These are phyloP conservation scores for Ustilaginoidea virens DNA, from an alignment of 2,329 filamentous ascomycete species.

Conservation along the genomic window DNA sequence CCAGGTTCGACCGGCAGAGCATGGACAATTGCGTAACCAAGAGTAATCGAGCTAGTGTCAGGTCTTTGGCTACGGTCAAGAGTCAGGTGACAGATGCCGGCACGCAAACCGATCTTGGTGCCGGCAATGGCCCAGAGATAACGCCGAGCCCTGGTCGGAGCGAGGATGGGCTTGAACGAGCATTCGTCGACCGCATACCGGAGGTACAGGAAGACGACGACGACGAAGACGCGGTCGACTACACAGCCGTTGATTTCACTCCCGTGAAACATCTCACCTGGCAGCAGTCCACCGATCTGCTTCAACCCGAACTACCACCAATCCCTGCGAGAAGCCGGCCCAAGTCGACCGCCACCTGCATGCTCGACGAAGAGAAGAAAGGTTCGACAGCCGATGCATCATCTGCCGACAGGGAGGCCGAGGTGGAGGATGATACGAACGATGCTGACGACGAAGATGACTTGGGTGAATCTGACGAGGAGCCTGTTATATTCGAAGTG, in stretches of 20 bases:
- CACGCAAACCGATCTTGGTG: constrained; percentile 39
- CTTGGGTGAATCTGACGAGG: constrained; percentile 34
- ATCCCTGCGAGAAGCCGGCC: constrained; percentile 6
- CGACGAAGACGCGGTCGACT: constrained; percentile 40
- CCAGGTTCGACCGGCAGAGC: constrained; percentile 48
- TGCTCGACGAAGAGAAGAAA: constrained; percentile 9
- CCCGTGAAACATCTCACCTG: constrained; percentile 30
- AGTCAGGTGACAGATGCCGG: constrained; percentile 56
- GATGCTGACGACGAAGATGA: constrained; percentile 27
- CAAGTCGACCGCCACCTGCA: not conserved
- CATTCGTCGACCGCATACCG: constrained; percentile 24
- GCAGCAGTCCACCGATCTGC: constrained; percentile 17
- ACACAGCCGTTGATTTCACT: constrained; percentile 41
- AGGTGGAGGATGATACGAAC: constrained; percentile 11
- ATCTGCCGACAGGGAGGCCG: constrained; percentile 9
- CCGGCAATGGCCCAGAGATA: constrained; percentile 35
- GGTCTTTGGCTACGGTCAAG: constrained; percentile 53
- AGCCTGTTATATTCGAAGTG: constrained; percentile 55
- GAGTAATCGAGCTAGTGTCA: constrained; percentile 60
- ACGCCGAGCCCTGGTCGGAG: constrained; percentile 38
- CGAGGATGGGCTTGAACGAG: constrained; percentile 31
- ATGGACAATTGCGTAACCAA: constrained; percentile 44
- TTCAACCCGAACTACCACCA: not conserved
- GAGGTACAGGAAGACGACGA: constrained; percentile 11
- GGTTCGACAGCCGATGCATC: constrained; percentile 12